Percentiles rank a stretch among this genome's conserved stretches.
phyloP scores from a whole-genome alignment of 1,139 yeast genomes.

The Candida sp. region DNA sequence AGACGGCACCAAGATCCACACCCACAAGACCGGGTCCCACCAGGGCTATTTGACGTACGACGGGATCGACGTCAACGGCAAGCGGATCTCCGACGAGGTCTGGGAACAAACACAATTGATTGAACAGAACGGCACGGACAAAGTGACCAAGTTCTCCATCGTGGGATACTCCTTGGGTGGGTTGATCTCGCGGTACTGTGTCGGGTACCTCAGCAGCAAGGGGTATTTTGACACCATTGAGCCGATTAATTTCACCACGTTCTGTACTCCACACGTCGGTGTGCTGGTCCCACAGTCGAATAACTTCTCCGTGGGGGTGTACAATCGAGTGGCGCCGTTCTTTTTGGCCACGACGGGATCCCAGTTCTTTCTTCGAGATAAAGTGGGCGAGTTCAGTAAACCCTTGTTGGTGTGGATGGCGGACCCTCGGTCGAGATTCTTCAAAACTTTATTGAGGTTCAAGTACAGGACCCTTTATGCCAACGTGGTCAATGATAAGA shows the following conservation, averaged over 20 bases:
- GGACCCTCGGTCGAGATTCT: slow-evolving; percentile 62
- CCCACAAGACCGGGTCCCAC: slow-evolving; percentile 66
- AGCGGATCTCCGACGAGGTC: slow-evolving; percentile 75
- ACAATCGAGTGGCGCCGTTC: slow-evolving; percentile 64
- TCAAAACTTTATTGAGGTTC: slow-evolving; percentile 57
- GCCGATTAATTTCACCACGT: slow-evolving; percentile 70
- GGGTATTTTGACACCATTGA: slow-evolving; percentile 53
- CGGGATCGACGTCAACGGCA: slow-evolving; percentile 86
- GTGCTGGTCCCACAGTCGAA: slow-evolving; percentile 54
- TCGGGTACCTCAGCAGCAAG: slow-evolving; percentile 65
- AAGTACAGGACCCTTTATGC: slow-evolving; percentile 63
- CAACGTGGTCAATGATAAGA: slow-evolving; percentile 75
- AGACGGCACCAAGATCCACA: slow-evolving; percentile 34
- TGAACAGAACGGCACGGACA: slow-evolving; percentile 19
- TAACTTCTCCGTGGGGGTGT: slow-evolving; percentile 34
- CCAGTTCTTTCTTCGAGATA: slow-evolving; percentile 60
- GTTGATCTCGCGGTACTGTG: slow-evolving; percentile 72
- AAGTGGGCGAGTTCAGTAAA: slow-evolving; percentile 17
- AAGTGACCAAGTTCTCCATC: slow-evolving; percentile 62
- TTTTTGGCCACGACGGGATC: slow-evolving; percentile 72
- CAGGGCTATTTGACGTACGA: slow-evolving; percentile 78
- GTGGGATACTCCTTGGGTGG: slow-evolving; percentile 90
- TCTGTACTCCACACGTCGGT: slow-evolving; percentile 88
- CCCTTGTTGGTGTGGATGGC: slow-evolving; percentile 75
- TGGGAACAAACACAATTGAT: slow-evolving; percentile 39